Percentiles rank a stretch among this genome's conserved stretches.
phyloP scores from a whole-genome alignment of 208 protist genomes.

The Acanthamoeba healyi region DNA sequence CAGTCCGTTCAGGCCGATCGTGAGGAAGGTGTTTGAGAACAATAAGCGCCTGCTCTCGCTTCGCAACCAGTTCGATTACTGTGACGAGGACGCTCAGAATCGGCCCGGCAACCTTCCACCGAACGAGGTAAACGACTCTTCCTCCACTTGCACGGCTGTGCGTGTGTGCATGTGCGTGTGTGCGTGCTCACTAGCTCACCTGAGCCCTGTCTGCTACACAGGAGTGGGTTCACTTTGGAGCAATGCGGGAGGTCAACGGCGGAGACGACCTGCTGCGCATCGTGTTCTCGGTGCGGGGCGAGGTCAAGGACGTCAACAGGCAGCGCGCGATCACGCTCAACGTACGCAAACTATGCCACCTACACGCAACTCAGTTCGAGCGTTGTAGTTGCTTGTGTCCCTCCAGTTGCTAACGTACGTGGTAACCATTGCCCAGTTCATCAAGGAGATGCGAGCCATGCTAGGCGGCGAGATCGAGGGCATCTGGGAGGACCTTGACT shows the following conservation, averaged over 20 bases:
- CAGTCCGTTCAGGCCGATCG: background rate
- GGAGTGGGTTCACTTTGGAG: background rate
- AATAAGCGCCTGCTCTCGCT: slow-evolving; percentile 35
- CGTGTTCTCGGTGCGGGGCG: slow-evolving; percentile 1
- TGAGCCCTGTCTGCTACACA: background rate
- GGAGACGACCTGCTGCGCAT: background rate
- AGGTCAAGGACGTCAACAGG: background rate
- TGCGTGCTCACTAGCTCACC: too few species aligned
- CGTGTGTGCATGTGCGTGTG: too few species aligned
- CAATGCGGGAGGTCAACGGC: background rate
- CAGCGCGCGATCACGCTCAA: background rate
- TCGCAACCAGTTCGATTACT: background rate
- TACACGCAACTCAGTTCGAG: background rate
- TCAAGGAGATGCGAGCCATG: background rate
- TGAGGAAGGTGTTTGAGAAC: background rate
- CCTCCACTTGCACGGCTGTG: too few species aligned
- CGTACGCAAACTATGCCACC: background rate
- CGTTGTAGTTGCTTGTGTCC: too few species aligned
- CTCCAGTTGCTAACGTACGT: background rate
- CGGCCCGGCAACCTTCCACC: background rate
- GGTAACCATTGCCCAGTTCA: background rate
- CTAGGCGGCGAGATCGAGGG: slow-evolving; percentile 24
- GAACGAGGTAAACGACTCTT: slow-evolving; percentile 59
- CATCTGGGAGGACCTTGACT: slow-evolving; percentile 12
- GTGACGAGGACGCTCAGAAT: background rate